Conservation (phyloP, 257 asterid genomes). For the Nicotiana paniculata region DNA sequence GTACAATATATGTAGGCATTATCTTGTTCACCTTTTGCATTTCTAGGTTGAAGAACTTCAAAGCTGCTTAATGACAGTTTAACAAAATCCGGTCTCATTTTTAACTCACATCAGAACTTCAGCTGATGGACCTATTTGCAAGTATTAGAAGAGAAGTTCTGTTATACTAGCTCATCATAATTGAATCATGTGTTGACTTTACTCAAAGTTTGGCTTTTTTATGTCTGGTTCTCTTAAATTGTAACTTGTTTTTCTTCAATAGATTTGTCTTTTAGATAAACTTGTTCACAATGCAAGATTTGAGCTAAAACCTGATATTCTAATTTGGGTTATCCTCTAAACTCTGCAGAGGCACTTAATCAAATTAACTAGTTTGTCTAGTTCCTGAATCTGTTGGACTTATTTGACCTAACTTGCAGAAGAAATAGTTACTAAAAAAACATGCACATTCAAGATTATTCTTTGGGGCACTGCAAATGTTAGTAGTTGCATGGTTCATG, state of each 20-base stretch:
- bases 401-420: background rate
- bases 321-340: background rate
- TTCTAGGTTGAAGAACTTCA: background rate
- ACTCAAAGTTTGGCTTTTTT: background rate
- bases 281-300: background rate
- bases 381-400: background rate
- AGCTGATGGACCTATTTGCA: background rate
- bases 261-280: background rate
- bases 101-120: background rate
- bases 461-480: background rate
- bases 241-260: background rate
- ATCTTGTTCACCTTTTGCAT: background rate
- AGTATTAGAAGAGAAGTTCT: background rate
- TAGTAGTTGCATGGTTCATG: background rate
- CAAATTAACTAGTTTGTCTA: background rate
- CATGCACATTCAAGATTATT: background rate
- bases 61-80: background rate
- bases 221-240: background rate
- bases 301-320: background rate
- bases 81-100: background rate
- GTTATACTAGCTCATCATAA: background rate
- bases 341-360: background rate
- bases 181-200: background rate
- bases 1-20: slow-evolving; percentile 1
- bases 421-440: background rate